These are phyloP conservation scores for Ceratobasidium sp. DNA, from an alignment of 1,284 basidiomycete genomes.

Conservation along the genomic window DNA sequence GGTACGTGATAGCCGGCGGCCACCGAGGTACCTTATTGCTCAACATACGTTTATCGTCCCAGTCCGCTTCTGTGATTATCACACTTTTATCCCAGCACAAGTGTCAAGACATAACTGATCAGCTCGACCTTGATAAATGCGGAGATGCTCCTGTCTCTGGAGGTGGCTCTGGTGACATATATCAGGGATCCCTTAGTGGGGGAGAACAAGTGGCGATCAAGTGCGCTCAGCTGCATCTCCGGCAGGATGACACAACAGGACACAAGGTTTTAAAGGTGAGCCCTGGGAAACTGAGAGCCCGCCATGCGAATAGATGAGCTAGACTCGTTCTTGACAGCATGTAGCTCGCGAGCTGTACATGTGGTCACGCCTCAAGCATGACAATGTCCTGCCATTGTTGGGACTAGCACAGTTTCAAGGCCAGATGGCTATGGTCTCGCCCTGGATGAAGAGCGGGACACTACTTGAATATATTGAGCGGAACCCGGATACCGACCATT, in stretches of 20 bases:
- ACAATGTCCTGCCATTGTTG: neutral
- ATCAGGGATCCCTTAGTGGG: neutral
- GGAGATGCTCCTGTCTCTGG: neutral
- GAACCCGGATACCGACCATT: neutral
- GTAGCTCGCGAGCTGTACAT: slow-evolving; percentile 4
- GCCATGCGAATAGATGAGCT: neutral
- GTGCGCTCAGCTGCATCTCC: neutral
- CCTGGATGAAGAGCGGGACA: slow-evolving; percentile 26
- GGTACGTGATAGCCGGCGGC: neutral
- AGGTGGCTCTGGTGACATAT: slow-evolving; percentile 11
- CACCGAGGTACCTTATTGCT: neutral
- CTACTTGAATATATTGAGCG: slow-evolving; percentile 4
- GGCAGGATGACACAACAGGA: neutral
- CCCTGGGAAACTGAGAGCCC: neutral
- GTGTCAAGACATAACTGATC: neutral
- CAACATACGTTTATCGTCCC: neutral
- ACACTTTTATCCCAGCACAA: neutral
- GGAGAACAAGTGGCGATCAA: neutral
- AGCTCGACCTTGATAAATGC: neutral
- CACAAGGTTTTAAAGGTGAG: neutral
- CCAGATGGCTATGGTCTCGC: slow-evolving; percentile 4
- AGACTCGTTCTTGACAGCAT: neutral
- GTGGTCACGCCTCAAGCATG: slow-evolving; percentile 4
- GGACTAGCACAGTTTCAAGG: slow-evolving; percentile 15
- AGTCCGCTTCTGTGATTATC: neutral